phyloP scores from a whole-genome alignment of 179 eudicot genomes.

The Pouteria campechiana region DNA sequence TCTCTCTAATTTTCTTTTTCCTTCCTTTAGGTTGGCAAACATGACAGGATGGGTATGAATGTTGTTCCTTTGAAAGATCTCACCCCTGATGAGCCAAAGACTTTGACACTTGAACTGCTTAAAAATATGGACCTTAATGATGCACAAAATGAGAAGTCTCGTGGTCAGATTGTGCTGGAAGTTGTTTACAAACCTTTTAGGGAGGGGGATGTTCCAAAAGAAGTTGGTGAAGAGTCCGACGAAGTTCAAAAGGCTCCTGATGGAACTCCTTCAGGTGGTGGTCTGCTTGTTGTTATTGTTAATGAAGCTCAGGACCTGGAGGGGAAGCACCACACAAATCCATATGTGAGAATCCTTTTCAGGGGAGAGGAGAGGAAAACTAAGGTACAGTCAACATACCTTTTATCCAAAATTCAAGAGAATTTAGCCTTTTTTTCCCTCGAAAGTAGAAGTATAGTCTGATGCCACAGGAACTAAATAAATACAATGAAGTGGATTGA shows the following conservation, averaged over 20 bases:
- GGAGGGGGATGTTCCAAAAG: constrained; percentile 43
- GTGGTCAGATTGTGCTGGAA: constrained; percentile 58
- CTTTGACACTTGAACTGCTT: constrained; percentile 42
- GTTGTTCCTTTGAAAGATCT: constrained; percentile 46
- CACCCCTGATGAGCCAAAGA: constrained; percentile 44
- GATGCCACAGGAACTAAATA: too few relatives aligned
- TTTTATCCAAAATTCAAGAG: too few relatives aligned
- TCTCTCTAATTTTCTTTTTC: constrained; percentile 5
- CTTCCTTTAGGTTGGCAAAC: constrained; percentile 48
- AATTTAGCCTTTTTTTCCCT: too few relatives aligned
- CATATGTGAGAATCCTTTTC: constrained; percentile 50
- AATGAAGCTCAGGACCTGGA: constrained; percentile 75
- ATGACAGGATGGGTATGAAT: constrained; percentile 71
- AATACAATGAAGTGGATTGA: too few relatives aligned
- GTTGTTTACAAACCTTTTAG: constrained; percentile 57
- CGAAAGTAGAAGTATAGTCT: too few relatives aligned
- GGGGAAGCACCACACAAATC: constrained; percentile 82
- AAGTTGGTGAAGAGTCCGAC: constrained; percentile 36
- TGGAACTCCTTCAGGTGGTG: constrained; percentile 69
- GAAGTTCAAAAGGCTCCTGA: constrained; percentile 38
- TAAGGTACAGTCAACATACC: too few relatives aligned
- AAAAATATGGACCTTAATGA: constrained; percentile 46
- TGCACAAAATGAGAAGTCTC: constrained; percentile 49
- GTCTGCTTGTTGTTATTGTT: constrained; percentile 47
- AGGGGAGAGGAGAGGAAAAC: constrained; percentile 76